Conservation (phyloP, 495 filamentous ascomycete genomes). For the Aspergillus sparsus region DNA sequence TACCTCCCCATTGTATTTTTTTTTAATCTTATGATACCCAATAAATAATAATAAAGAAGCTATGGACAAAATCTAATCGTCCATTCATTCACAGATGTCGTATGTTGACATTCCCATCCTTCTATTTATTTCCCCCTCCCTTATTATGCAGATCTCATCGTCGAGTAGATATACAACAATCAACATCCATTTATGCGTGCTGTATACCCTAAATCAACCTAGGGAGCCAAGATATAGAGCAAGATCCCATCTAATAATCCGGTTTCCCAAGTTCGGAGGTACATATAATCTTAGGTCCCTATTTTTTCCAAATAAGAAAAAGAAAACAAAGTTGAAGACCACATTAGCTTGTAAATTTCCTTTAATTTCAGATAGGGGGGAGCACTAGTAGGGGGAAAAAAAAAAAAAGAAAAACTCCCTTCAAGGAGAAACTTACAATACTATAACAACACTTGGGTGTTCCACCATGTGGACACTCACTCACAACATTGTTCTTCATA, state of each 20-base stretch:
- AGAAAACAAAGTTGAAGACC: background rate
- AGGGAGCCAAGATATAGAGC: too few species aligned
- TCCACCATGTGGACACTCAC: slow-evolving; percentile 18
- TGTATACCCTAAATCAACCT: too few species aligned
- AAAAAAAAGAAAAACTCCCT: slow-evolving; percentile 1
- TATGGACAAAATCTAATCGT: background rate
- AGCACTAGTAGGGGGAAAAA: background rate
- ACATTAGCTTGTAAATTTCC: background rate
- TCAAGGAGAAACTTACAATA: slow-evolving; percentile 24
- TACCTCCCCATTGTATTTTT: background rate
- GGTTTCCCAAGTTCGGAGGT: slow-evolving; percentile 7
- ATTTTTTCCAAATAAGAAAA: background rate
- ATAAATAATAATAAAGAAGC: background rate
- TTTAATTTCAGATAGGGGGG: background rate
- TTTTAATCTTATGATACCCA: background rate
- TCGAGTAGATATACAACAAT: background rate
- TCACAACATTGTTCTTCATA: slow-evolving; percentile 11
- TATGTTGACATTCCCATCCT: background rate
- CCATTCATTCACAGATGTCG: too few species aligned
- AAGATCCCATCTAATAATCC: background rate
- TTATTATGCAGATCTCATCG: background rate
- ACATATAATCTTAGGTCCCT: slow-evolving; percentile 11
- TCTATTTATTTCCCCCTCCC: background rate
- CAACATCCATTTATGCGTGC: background rate
- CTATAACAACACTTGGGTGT: slow-evolving; percentile 24